Conservation (phyloP, 768 basidiomycete species). For the Boletus reticuloceps region DNA sequence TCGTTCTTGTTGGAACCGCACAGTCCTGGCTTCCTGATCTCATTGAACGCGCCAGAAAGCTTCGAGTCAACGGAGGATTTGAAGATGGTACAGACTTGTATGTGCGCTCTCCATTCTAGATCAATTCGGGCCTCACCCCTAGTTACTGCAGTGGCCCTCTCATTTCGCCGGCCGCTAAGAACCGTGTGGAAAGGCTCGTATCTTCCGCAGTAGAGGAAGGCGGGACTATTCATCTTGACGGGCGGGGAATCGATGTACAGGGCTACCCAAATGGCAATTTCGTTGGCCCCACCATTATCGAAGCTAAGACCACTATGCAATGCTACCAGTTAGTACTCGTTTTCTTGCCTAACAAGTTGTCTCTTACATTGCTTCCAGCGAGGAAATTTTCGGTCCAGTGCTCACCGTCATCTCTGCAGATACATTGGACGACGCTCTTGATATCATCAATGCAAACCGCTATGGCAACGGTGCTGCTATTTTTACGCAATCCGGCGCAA, state of each 20-base stretch:
- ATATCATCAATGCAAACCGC: conserved; percentile 83
- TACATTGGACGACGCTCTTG: conserved; percentile 86
- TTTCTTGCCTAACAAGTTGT: neutral
- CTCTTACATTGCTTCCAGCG: conserved; percentile 41
- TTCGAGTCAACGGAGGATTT: conserved; percentile 89
- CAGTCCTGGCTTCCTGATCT: conserved; percentile 85
- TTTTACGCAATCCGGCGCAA: conserved; percentile 95
- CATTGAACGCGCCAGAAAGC: conserved; percentile 70
- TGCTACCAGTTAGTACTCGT: conserved; percentile 73
- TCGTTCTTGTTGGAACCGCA: conserved; percentile 78
- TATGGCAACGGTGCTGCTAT: conserved; percentile 96
- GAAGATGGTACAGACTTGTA: conserved; percentile 83
- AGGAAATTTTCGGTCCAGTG: conserved; percentile 96
- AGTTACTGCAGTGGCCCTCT: conserved; percentile 57
- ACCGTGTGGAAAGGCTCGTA: conserved; percentile 73
- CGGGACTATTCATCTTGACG: conserved; percentile 85
- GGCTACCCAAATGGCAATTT: conserved; percentile 90
- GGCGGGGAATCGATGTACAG: conserved; percentile 63
- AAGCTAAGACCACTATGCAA: conserved; percentile 78
- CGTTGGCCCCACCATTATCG: conserved; percentile 88
- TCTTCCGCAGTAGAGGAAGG: conserved; percentile 74
- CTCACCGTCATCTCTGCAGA: conserved; percentile 75
- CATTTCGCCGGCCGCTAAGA: conserved; percentile 80
- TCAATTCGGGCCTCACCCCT: neutral
- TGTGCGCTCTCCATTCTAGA: conserved; percentile 10